Percentiles rank a stretch among this genome's conserved stretches.
Conservation (phyloP, 2,329 filamentous ascomycete genomes). For the Monosporascus sp. region DNA sequence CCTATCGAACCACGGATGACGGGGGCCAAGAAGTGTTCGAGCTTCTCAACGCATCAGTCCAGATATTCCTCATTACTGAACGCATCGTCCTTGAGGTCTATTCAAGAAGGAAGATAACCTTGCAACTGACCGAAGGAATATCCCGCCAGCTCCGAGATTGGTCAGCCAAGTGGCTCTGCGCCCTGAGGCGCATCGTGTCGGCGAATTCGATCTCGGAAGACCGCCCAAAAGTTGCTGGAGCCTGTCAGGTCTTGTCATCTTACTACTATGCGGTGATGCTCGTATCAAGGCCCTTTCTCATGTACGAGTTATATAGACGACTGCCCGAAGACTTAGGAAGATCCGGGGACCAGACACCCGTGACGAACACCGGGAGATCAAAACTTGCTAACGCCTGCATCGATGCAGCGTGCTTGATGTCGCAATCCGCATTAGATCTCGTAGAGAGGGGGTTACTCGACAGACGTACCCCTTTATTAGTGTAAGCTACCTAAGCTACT, state of each 20-base stretch:
- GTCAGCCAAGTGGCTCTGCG: conserved; percentile 43
- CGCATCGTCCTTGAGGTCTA: conserved; percentile 47
- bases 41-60: conserved; percentile 45
- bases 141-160: conserved; percentile 48
- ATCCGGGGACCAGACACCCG: conserved; percentile 17
- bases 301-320: conserved; percentile 47
- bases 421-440: conserved; percentile 41
- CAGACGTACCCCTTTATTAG: conserved; percentile 42
- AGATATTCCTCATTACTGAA: conserved; percentile 48
- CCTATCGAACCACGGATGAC: conserved; percentile 34
- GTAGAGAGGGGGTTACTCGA: conserved; percentile 37
- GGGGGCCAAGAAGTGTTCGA: conserved; percentile 37
- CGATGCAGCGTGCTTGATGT: conserved; percentile 49
- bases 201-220: conserved; percentile 16
- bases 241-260: conserved; percentile 45
- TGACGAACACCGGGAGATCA: conserved; percentile 35
- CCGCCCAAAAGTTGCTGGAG: conserved; percentile 34
- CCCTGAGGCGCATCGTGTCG: conserved; percentile 35
- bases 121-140: conserved; percentile 48
- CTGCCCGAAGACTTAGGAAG: conserved; percentile 30
- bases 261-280: conserved; percentile 56
- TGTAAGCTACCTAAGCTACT: conserved; percentile 33
- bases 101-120: conserved; percentile 46
- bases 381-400: conserved; percentile 51
- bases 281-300: conserved; percentile 49